Evolutionary conservation across 2,329 filamentous ascomycete species (phyloP), one percentile per base, ranked within the genome.

Genomic region (Didymella segeticola): DNA sequence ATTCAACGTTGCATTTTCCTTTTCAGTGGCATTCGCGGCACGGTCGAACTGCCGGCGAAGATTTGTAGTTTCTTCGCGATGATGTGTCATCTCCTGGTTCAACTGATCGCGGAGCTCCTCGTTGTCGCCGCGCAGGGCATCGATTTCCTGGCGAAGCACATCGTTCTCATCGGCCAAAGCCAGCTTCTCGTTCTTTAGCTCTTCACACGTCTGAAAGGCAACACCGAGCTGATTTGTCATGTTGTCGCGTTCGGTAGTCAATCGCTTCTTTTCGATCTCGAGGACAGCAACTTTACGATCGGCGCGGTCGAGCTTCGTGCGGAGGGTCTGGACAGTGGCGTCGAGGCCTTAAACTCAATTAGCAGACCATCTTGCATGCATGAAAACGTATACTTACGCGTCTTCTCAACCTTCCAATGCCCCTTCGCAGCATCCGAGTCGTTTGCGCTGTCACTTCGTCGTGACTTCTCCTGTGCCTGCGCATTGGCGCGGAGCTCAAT

Each of bases 231-330:
- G 86, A 45, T 80, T 81, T 42, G 88, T 78, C 30, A 88, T 82
- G 39, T 85, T 84, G 61, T 90, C 87, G 25, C 86, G 82, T 71
- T 90, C 88, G 25, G 83, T 80, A 3, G 80, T 79, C 34, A 89
- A 74, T 3, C 85, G 82, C 57, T 87, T 83, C 53, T 83, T 86
- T 57, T 86, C 82, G 46, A 86, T 85, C 43, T 89, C 85, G 29
- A 82, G 79, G n/a, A 85, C 79, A 56, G 82, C 84, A 20, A 83
- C 77, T 66, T 87, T 87, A 37, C 83, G 83, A 48, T 86, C 85
- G 30, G 83, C 80, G 58, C 86, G 81, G 54, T 88, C 85, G 1
- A 90, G 76, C 14, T 83, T 85, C 7, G 81, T 77, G 63, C 88
- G 83, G 30, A 89, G 75, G 17, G 84, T 79, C 39, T 83, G 80